phyloP scores from a whole-genome alignment of 2,329 filamentous ascomycete species.

The Fusarium agapanthi region DNA sequence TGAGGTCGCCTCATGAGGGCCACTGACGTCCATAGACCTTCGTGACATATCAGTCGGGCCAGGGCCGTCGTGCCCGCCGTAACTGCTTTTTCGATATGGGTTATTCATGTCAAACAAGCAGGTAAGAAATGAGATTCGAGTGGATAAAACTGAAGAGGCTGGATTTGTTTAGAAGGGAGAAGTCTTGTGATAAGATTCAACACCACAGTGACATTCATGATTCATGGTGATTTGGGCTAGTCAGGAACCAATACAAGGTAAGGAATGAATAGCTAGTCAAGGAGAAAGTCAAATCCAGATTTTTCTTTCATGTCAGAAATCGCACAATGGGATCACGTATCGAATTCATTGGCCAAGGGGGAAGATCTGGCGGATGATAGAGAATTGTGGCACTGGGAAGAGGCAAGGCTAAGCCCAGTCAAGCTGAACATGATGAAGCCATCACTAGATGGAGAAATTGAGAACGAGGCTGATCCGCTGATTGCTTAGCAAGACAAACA shows the following conservation, averaged over 20 bases:
- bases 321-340: not conserved
- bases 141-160: not conserved
- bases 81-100: slow-evolving; percentile 20
- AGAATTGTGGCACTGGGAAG: not conserved
- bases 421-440: not conserved
- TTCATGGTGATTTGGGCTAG: not conserved
- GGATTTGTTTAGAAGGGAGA: slow-evolving; percentile 2
- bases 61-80: slow-evolving; percentile 7
- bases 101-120: slow-evolving; percentile 9
- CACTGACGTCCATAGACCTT: slow-evolving; percentile 20
- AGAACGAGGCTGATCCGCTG: slow-evolving; percentile 8
- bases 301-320: not conserved
- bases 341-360: not conserved
- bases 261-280: slow-evolving; percentile 8
- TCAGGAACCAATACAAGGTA: slow-evolving; percentile 9
- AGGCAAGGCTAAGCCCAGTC: slow-evolving; percentile 3
- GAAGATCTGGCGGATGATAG: not conserved
- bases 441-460: not conserved
- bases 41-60: slow-evolving; percentile 14
- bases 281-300: not conserved
- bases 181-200: slow-evolving; percentile 12
- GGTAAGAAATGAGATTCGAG: not conserved
- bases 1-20: slow-evolving; percentile 9
- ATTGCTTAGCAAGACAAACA: slow-evolving; percentile 5
- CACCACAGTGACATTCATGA: not conserved